Percentiles rank a stretch among this genome's conserved stretches.
Evolutionary conservation across 169 alveolate species (phyloP).

Genomic region (Miamiensis avidus): DNA sequence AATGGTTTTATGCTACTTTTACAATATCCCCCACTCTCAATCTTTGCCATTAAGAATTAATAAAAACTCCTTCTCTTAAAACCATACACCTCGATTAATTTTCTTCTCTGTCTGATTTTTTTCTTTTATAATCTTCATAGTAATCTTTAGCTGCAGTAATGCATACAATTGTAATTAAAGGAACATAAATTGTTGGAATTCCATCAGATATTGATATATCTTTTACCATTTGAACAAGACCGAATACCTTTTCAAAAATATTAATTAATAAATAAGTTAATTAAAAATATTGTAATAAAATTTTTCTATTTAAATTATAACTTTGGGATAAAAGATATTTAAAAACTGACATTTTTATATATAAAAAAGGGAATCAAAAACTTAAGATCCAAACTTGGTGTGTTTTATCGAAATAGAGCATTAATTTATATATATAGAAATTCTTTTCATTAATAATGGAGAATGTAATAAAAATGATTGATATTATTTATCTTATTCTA

Average conservation of each 20-base stretch:
- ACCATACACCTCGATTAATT: conserved; percentile 66
- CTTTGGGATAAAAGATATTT: too few relatives aligned
- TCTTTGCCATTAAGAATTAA: not conserved
- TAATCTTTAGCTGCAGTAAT: conserved; percentile 96
- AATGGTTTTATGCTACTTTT: conserved; percentile 50
- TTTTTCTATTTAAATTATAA: too few relatives aligned
- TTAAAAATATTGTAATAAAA: too few relatives aligned
- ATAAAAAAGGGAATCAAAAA: too few relatives aligned
- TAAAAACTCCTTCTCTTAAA: conserved; percentile 13
- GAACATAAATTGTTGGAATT: conserved; percentile 95
- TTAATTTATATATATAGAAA: too few relatives aligned
- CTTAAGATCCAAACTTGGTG: too few relatives aligned
- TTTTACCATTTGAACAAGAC: conserved; percentile 92
- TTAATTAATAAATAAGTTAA: too few relatives aligned
- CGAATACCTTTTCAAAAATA: conserved; percentile 65
- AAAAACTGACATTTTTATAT: too few relatives aligned
- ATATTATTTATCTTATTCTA: too few relatives aligned
- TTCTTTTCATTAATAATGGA: too few relatives aligned
- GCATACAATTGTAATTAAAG: conserved; percentile 90
- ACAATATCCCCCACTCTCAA: conserved; percentile 45
- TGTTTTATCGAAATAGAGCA: too few relatives aligned
- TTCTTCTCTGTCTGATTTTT: conserved; percentile 94
- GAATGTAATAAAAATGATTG: too few relatives aligned
- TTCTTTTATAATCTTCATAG: conserved; percentile 96
- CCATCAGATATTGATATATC: conserved; percentile 96